These are phyloP conservation scores for Penicillium canariense DNA, from an alignment of 495 filamentous ascomycete genomes.

Conservation along the genomic window DNA sequence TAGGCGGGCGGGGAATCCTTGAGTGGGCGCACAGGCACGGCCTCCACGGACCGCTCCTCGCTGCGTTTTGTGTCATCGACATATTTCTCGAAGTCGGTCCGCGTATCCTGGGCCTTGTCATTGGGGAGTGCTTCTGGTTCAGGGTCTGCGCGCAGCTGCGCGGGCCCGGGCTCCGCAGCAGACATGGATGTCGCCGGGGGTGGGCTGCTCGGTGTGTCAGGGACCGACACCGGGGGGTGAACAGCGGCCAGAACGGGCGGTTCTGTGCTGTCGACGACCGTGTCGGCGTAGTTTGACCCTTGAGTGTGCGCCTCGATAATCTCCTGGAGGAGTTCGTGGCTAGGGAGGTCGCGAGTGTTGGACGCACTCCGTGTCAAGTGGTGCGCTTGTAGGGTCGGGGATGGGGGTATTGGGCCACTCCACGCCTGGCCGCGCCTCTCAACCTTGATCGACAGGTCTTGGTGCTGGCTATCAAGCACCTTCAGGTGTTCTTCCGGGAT, in stretches of 20 bases:
- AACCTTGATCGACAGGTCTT: constrained; percentile 53
- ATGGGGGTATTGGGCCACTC: constrained; percentile 42
- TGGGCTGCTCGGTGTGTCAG: constrained; percentile 10
- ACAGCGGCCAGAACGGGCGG: constrained; percentile 11
- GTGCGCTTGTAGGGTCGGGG: constrained; percentile 14
- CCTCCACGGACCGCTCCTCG: constrained; percentile 29
- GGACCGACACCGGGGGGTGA: constrained; percentile 7
- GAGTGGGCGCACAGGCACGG: constrained; percentile 38
- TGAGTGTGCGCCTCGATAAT: constrained; percentile 17
- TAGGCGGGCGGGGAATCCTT: constrained; percentile 36
- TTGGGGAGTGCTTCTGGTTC: constrained; percentile 10
- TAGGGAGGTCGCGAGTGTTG: constrained; percentile 21
- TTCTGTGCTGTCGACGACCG: constrained; percentile 18
- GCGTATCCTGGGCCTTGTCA: constrained; percentile 16
- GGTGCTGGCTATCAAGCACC: constrained; percentile 62
- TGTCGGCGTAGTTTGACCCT: constrained; percentile 19
- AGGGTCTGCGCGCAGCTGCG: constrained; percentile 22
- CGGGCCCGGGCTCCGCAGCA: constrained; percentile 28
- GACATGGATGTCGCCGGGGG: constrained; percentile 32
- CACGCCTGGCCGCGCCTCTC: constrained; percentile 62
- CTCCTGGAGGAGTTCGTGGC: constrained; percentile 17
- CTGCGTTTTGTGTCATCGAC: constrained; percentile 41
- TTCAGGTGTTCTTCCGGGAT: constrained; percentile 72
- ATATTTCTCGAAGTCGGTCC: constrained; percentile 48
- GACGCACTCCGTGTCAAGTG: constrained; percentile 20